Conservation (phyloP, 2,329 filamentous ascomycete genomes). For the Blastomyces percursus region DNA sequence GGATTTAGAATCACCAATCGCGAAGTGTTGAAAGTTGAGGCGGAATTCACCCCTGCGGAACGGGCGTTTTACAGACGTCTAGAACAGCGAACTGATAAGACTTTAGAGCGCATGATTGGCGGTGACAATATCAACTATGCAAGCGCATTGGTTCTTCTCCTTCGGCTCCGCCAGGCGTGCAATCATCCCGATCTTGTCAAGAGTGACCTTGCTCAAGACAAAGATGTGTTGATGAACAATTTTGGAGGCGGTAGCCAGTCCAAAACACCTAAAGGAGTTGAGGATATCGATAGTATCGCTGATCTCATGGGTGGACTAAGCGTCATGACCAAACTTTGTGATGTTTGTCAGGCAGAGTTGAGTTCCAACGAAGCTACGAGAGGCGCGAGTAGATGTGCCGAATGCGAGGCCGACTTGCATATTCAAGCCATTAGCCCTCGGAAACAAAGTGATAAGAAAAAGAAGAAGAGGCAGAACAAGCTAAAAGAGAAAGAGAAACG, state of each 20-base stretch:
- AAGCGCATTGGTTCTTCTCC: slow-evolving; percentile 80
- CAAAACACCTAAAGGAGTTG: slow-evolving; percentile 38
- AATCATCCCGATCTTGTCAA: slow-evolving; percentile 87
- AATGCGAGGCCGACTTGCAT: slow-evolving; percentile 66
- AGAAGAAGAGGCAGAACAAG: slow-evolving; percentile 33
- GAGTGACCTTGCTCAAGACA: slow-evolving; percentile 74
- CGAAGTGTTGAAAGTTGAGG: slow-evolving; percentile 69
- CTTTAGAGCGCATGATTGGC: slow-evolving; percentile 79
- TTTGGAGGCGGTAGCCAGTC: slow-evolving; percentile 42
- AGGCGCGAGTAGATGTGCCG: slow-evolving; percentile 53
- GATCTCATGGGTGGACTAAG: slow-evolving; percentile 77
- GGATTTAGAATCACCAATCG: slow-evolving; percentile 87
- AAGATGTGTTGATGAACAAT: slow-evolving; percentile 65
- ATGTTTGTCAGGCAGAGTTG: slow-evolving; percentile 66
- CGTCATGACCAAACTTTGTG: slow-evolving; percentile 66
- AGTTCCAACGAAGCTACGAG: slow-evolving; percentile 43
- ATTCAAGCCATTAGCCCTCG: slow-evolving; percentile 38
- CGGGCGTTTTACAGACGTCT: slow-evolving; percentile 75
- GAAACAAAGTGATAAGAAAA: slow-evolving; percentile 22
- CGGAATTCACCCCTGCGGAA: slow-evolving; percentile 69
- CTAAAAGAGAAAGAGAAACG: slow-evolving; percentile 29
- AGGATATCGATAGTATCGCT: slow-evolving; percentile 70
- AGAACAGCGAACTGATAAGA: slow-evolving; percentile 72
- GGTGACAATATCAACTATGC: slow-evolving; percentile 75
- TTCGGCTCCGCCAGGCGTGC: slow-evolving; percentile 83